Conservation (phyloP, 1,139 yeast species). For the Meyerozyma sp. region DNA sequence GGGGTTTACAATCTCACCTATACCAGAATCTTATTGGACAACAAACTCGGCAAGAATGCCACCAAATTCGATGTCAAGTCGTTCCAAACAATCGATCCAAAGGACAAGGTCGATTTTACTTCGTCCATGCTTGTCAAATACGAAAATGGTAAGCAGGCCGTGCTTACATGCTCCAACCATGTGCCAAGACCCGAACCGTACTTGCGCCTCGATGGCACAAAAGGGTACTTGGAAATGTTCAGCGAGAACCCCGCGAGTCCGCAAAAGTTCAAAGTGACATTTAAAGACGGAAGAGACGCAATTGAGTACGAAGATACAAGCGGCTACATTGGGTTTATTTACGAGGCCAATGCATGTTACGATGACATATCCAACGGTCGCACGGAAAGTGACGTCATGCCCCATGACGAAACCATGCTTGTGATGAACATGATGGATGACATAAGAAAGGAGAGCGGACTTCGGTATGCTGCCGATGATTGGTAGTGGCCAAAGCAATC, state of each 20-base stretch:
- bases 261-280: slow-evolving; percentile 22
- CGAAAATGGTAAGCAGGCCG: slow-evolving; percentile 30
- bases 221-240: slow-evolving; percentile 31
- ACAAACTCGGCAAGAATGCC: slow-evolving; percentile 17
- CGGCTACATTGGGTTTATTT: slow-evolving; percentile 38
- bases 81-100: slow-evolving; percentile 23
- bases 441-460: slow-evolving; percentile 34
- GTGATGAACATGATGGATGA: slow-evolving; percentile 42
- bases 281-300: slow-evolving; percentile 14
- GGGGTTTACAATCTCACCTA: slow-evolving; percentile 57
- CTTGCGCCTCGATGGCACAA: slow-evolving; percentile 32
- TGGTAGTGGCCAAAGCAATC: not conserved
- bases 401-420: slow-evolving; percentile 39
- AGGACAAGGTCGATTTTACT: slow-evolving; percentile 31
- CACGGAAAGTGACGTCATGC: slow-evolving; percentile 28
- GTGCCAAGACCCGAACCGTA: slow-evolving; percentile 26
- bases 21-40: slow-evolving; percentile 34
- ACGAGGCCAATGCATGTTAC: slow-evolving; percentile 50
- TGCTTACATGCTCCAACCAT: slow-evolving; percentile 29
- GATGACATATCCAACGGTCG: slow-evolving; percentile 32
- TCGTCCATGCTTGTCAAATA: slow-evolving; percentile 31
- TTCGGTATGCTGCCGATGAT: slow-evolving; percentile 27
- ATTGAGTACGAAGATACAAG: slow-evolving; percentile 23
- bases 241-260: slow-evolving; percentile 31
- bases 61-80: slow-evolving; percentile 25